Evolutionary conservation across 2,329 filamentous ascomycete species (phyloP).

Genomic region (Xylaria sp.): DNA sequence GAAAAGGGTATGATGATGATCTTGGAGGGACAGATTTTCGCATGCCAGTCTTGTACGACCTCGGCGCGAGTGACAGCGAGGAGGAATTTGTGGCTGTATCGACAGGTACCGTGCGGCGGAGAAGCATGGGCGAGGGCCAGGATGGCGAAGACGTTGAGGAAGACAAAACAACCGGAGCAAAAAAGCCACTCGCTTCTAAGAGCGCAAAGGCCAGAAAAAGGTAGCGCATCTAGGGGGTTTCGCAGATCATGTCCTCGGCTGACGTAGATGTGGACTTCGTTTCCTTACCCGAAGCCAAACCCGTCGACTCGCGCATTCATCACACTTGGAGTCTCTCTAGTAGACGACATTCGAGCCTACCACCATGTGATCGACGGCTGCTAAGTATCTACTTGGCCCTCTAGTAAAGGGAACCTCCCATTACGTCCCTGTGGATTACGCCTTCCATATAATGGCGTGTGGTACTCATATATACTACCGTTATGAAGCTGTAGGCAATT

Average conservation of each 20-base stretch:
- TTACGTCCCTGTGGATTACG: conserved; percentile 31
- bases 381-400: conserved; percentile 44
- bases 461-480: conserved; percentile 36
- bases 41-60: conserved; percentile 93
- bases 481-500: conserved; percentile 30
- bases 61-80: conserved; percentile 94
- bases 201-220: conserved; percentile 58
- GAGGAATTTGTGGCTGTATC: conserved; percentile 81
- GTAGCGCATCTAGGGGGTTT: conserved; percentile 21
- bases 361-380: conserved; percentile 38
- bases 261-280: background rate
- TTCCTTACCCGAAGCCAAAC: background rate
- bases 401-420: conserved; percentile 40
- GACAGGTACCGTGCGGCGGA: conserved; percentile 85
- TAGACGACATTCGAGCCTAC: conserved; percentile 38
- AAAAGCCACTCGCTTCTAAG: conserved; percentile 50
- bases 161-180: conserved; percentile 44
- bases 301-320: background rate
- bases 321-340: conserved; percentile 42
- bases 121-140: conserved; percentile 80
- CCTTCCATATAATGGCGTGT: conserved; percentile 32
- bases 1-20: conserved; percentile 69
- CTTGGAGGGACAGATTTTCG: conserved; percentile 73
- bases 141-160: conserved; percentile 66
- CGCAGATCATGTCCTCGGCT: background rate